These are phyloP conservation scores for Paramecium primaurelia DNA, from an alignment of 73 alveolate genomes.

Conservation along the genomic window DNA sequence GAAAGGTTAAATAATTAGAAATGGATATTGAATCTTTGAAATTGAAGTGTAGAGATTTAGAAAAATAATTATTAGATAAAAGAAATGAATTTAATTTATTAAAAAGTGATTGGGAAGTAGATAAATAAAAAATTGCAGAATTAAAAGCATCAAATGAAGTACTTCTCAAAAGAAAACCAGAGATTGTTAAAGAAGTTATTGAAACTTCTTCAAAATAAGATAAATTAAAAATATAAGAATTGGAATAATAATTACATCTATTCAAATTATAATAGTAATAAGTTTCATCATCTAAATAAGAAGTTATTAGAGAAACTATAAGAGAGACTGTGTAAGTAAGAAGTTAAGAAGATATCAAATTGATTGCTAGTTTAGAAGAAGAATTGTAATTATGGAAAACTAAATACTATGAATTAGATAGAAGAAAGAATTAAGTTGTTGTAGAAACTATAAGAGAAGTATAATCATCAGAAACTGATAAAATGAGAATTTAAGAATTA, in stretches of 20 bases:
- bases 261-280: neutral
- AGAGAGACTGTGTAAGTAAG: neutral
- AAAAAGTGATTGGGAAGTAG: constrained; percentile 4
- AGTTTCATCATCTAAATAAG: neutral
- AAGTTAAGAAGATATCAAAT: neutral
- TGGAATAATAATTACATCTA: neutral
- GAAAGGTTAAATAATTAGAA: neutral
- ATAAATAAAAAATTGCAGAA: neutral
- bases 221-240: neutral
- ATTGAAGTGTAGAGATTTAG: neutral
- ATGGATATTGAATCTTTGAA: neutral
- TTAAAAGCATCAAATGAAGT: neutral
- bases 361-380: neutral
- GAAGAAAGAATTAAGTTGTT: neutral
- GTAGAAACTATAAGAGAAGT: constrained; percentile 22
- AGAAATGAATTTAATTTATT: neutral
- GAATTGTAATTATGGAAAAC: neutral
- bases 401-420: neutral
- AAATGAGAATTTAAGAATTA: neutral
- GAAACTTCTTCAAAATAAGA: constrained; percentile 3
- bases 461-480: neutral
- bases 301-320: constrained; percentile 38
- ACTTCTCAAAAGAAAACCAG: neutral
- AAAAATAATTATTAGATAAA: neutral
- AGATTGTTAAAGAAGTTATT: neutral